phyloP scores from a whole-genome alignment of 2,329 filamentous ascomycete genomes.

The Daldinia sp. region DNA sequence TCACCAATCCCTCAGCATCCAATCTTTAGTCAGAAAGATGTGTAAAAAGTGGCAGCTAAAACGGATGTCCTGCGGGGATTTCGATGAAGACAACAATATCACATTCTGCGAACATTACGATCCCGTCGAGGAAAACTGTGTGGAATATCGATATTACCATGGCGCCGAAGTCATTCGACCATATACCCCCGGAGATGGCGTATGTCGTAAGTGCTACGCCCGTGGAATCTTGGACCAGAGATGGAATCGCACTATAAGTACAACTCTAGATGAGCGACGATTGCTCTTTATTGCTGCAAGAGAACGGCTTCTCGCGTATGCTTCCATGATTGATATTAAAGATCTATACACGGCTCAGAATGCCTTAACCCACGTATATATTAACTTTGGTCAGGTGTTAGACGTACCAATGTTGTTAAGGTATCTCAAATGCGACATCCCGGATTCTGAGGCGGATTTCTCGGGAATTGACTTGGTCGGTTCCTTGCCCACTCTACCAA shows the following conservation, averaged over 20 bases:
- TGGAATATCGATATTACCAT: background rate
- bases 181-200: background rate
- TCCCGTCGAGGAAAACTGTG: background rate
- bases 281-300: background rate
- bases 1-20: no score
- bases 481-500: no score
- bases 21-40: no score
- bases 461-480: no score
- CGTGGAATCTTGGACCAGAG: background rate
- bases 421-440: background rate
- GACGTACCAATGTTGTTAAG: background rate
- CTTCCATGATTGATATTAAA: background rate
- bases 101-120: background rate
- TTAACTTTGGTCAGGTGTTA: background rate
- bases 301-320: background rate
- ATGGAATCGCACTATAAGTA: background rate
- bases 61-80: background rate
- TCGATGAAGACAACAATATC: background rate
- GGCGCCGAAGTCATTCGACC: background rate
- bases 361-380: background rate
- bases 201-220: background rate
- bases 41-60: constrained; percentile 8
- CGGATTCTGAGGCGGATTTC: no score
- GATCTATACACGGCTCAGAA: background rate
- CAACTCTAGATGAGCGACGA: background rate